Percentiles rank a stretch among this genome's conserved stretches.
These are phyloP conservation scores for Microglena sp. DNA, from an alignment of 139 green algal genomes.

Conservation along the genomic window DNA sequence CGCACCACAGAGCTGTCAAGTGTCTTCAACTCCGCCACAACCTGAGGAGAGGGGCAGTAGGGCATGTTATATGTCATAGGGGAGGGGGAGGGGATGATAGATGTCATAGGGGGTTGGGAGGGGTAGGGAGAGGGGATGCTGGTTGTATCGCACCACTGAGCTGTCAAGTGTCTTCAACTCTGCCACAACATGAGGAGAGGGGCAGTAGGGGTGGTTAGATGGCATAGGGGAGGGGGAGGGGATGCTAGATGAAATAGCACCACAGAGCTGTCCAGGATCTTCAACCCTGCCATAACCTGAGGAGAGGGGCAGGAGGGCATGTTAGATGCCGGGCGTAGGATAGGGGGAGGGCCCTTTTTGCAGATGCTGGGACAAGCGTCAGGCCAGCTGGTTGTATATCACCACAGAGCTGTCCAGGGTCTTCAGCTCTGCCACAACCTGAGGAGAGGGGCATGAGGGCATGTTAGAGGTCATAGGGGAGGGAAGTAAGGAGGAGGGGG, in stretches of 20 bases:
- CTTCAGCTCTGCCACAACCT: conserved; percentile 25
- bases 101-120: no score
- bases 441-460: no score
- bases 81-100: no score
- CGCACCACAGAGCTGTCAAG: conserved; percentile 40
- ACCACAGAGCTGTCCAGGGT: conserved; percentile 35
- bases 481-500: no score
- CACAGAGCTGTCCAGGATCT: conserved; percentile 36
- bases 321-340: no score
- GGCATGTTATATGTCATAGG: neutral
- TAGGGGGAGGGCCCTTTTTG: conserved; percentile 87
- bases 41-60: conserved; percentile 11
- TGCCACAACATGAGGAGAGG: conserved; percentile 15
- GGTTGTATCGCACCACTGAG: conserved; percentile 52
- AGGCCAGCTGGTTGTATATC: conserved; percentile 63
- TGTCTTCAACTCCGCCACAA: conserved; percentile 15
- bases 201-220: no score
- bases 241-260: no score
- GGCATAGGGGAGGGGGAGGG: no score
- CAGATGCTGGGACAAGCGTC: conserved; percentile 64
- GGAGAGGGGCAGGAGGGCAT: no score
- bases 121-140: no score
- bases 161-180: conserved; percentile 36
- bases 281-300: conserved; percentile 21
- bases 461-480: no score